These are phyloP conservation scores for Colletotrichum plurivorum DNA, from an alignment of 2,329 filamentous ascomycete genomes.

Conservation along the genomic window DNA sequence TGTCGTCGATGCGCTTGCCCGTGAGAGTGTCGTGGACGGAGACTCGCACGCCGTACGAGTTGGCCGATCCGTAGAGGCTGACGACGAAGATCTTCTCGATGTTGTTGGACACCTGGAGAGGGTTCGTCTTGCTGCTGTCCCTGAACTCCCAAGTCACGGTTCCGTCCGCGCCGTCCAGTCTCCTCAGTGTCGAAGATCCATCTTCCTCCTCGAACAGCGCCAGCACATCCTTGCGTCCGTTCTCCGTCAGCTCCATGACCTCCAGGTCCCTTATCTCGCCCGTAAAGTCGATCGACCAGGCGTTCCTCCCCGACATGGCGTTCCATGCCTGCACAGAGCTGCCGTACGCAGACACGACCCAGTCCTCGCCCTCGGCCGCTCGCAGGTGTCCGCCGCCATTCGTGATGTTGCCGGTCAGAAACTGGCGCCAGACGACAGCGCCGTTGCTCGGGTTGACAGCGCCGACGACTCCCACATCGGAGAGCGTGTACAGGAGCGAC, in stretches of 20 bases:
- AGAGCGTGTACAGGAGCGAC: constrained; percentile 91
- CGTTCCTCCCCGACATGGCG: constrained; percentile 82
- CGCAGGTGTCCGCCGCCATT: constrained; percentile 70
- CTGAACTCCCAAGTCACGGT: constrained; percentile 83
- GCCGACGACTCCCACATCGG: constrained; percentile 85
- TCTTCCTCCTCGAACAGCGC: constrained; percentile 75
- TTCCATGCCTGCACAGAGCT: constrained; percentile 84
- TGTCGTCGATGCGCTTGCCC: constrained; percentile 80
- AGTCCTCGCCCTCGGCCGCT: constrained; percentile 84
- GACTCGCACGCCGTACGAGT: constrained; percentile 83
- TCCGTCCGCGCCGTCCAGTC: constrained; percentile 81
- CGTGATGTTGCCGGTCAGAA: constrained; percentile 68
- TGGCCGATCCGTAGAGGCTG: constrained; percentile 77
- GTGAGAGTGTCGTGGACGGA: constrained; percentile 79
- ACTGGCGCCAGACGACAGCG: constrained; percentile 87
- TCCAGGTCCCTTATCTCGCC: constrained; percentile 79
- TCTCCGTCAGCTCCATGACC: constrained; percentile 79
- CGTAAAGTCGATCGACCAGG: constrained; percentile 78
- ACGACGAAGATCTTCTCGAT: constrained; percentile 81
- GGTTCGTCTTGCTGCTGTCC: constrained; percentile 77
- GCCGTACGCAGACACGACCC: constrained; percentile 81
- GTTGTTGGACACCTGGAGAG: constrained; percentile 82
- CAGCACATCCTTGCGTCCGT: constrained; percentile 77
- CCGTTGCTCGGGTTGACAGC: constrained; percentile 92
- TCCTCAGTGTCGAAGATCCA: constrained; percentile 72